These are phyloP conservation scores for Schizophyllum amplum DNA, from an alignment of 1,284 basidiomycete species.

Conservation along the genomic window DNA sequence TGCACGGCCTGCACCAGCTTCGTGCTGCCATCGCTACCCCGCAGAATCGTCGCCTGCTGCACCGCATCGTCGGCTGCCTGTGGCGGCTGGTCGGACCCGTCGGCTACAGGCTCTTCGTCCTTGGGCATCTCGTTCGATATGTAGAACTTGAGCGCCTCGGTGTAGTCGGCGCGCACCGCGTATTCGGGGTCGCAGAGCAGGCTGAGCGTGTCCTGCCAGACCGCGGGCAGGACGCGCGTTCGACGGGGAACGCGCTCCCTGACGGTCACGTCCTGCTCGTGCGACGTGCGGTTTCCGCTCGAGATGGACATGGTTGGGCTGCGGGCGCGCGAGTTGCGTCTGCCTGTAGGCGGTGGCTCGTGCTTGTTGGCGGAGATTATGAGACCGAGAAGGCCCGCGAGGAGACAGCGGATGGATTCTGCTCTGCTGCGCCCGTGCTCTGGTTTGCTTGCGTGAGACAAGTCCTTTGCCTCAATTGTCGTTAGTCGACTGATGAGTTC, in stretches of 20 bases:
- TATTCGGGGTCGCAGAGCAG: conserved; percentile 74
- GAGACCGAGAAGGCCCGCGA: conserved; percentile 69
- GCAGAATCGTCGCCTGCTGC: conserved; percentile 26
- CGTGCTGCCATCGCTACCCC: conserved; percentile 49
- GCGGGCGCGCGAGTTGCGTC: conserved; percentile 5
- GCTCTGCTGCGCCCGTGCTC: conserved; percentile 41
- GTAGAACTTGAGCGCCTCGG: conserved; percentile 65
- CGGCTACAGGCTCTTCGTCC: conserved; percentile 35
- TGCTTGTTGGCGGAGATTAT: conserved; percentile 56
- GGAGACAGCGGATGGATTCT: conserved; percentile 66
- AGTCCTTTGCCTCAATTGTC: conserved; percentile 58
- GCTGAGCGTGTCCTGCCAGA: conserved; percentile 85
- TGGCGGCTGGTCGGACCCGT: conserved; percentile 33
- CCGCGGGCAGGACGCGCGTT: conserved; percentile 69
- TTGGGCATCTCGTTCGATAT: conserved; percentile 68
- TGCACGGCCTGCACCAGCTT: conserved; percentile 74
- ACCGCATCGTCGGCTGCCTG: background rate
- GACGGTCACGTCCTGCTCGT: conserved; percentile 12
- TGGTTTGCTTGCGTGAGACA: conserved; percentile 36
- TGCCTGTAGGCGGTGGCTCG: conserved; percentile 15
- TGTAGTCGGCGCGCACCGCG: conserved; percentile 70
- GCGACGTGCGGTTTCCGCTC: conserved; percentile 1
- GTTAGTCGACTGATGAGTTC: conserved; percentile 79
- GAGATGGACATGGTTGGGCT: conserved; percentile 9
- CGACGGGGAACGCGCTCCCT: conserved; percentile 41